Base-by-base conservation (phyloP, 148 eudicot genomes). In the Heliamphora exappendiculata region DNA sequence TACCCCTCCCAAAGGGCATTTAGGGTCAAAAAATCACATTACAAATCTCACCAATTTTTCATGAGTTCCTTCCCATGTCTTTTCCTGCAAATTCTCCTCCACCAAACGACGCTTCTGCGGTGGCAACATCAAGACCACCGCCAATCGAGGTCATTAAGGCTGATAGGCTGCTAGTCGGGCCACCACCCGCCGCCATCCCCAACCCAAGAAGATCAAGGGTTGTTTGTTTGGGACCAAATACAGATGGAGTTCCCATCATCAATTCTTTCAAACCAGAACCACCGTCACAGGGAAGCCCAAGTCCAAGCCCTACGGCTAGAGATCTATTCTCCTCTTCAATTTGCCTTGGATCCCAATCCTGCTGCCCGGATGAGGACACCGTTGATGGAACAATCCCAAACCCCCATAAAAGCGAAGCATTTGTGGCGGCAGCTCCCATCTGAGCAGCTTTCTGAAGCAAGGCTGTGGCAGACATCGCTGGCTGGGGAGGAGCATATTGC, bases 401-500 rank as follows among this genome's bases (percentile, higher is more conserved):
- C 13, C 97, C 98, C 72, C 88, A 85, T 14, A 94, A 86, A 36
- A 94, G 75, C 0, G 98, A 94, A 29, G 88, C 88, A 13, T 89
- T 92, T 13, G 88, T 76, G 1, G 87, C 84, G 8, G 91, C 68
- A 28, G 92, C 85, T 36, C 98, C 98, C 80, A 94, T 85, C 53
- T 94, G 94, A 75, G 94, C 94, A 12, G 98, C 98, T 78, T 94
- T 94, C 72, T 94, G 98, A 14, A 94, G 87, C 69, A 94, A 80
- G 19, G 98, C 98, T 3, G 98, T 94, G 31, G 97, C 98, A 29
- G 98, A 91, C 91, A 94, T 82, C 7, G 97, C 87, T 14, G 98
- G 94, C 81, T 88, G 97, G 12, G 88, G 86, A 0, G 88, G 88
- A 44, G 87, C 86, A 41, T 88, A 93, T 68, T 89, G 98, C 79